Percentiles rank a stretch among this genome's conserved stretches.
Conservation (phyloP, 2,329 filamentous ascomycete species). For the Pseudogymnoascus verrucosus region DNA sequence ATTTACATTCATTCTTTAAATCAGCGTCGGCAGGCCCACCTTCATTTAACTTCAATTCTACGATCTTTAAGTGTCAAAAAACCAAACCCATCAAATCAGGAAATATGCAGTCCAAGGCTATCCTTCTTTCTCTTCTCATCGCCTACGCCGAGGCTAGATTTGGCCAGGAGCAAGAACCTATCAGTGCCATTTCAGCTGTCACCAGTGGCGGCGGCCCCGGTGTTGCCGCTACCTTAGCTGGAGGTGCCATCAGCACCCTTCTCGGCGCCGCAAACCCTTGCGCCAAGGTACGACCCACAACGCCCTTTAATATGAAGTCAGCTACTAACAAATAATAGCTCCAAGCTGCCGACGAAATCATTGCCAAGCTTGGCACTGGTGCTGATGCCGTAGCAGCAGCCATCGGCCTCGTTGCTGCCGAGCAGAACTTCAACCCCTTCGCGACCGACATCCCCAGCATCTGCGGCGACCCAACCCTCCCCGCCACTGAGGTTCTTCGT, state of each 20-base stretch:
- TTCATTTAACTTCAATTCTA: slow-evolving; percentile 9
- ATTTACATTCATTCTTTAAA: slow-evolving; percentile 19
- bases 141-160: slow-evolving; percentile 34
- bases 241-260: slow-evolving; percentile 52
- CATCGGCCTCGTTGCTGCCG: slow-evolving; percentile 54
- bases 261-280: slow-evolving; percentile 59
- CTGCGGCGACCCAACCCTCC: slow-evolving; percentile 55
- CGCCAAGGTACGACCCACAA: slow-evolving; percentile 40
- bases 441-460: slow-evolving; percentile 51
- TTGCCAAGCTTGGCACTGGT: slow-evolving; percentile 51
- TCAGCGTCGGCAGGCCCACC: slow-evolving; percentile 18
- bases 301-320: not conserved
- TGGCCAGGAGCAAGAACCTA: slow-evolving; percentile 56
- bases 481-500: slow-evolving; percentile 50
- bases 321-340: slow-evolving; percentile 36
- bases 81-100: not conserved
- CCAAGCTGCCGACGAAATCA: slow-evolving; percentile 55
- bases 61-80: slow-evolving; percentile 8
- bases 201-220: slow-evolving; percentile 48
- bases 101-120: slow-evolving; percentile 23
- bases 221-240: slow-evolving; percentile 55
- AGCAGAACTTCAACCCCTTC: slow-evolving; percentile 68
- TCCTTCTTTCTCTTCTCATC: slow-evolving; percentile 20
- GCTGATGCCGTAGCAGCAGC: slow-evolving; percentile 54
- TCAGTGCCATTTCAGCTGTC: slow-evolving; percentile 45